A percentile compares a stretch with the other conserved stretches of the same genome.
These are phyloP conservation scores for Singerocomus inundabilis DNA, from an alignment of 1,284 basidiomycete species.

Conservation along the genomic window DNA sequence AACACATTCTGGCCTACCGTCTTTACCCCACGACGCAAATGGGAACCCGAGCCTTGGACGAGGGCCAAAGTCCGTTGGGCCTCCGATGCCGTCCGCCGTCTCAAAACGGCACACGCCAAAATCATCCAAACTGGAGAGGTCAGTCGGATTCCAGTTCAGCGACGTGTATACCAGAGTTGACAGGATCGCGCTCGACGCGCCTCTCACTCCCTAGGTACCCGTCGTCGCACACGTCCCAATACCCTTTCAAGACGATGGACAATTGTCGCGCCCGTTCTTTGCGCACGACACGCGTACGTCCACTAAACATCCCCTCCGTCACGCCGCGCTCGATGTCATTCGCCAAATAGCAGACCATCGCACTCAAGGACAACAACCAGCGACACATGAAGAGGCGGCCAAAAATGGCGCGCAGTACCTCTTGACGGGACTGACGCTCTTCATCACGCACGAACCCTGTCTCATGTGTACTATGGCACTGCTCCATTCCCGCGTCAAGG, in stretches of 20 bases:
- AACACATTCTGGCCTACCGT: slow-evolving; percentile 79
- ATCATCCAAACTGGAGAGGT: slow-evolving; percentile 58
- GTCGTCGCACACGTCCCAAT: slow-evolving; percentile 73
- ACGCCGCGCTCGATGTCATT: slow-evolving; percentile 78
- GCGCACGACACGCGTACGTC: slow-evolving; percentile 71
- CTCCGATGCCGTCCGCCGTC: slow-evolving; percentile 58
- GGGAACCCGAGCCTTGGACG: slow-evolving; percentile 68
- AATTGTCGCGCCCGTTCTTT: slow-evolving; percentile 45
- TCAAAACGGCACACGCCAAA: slow-evolving; percentile 50
- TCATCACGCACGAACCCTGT: slow-evolving; percentile 92
- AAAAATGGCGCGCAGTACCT: slow-evolving; percentile 80
- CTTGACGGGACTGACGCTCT: slow-evolving; percentile 77
- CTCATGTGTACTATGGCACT: slow-evolving; percentile 96
- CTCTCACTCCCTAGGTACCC: slow-evolving; percentile 53
- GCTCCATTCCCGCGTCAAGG: slow-evolving; percentile 85
- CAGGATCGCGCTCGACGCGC: not conserved
- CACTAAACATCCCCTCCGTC: slow-evolving; percentile 73
- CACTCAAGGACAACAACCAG: slow-evolving; percentile 30
- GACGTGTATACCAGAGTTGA: too few species aligned
- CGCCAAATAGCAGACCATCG: slow-evolving; percentile 62
- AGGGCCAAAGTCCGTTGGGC: slow-evolving; percentile 69
- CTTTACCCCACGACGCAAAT: slow-evolving; percentile 71
- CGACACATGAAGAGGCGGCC: slow-evolving; percentile 7
- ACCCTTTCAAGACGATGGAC: slow-evolving; percentile 47
- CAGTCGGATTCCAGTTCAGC: slow-evolving; percentile 20